Evolutionary conservation across 1,139 yeast species (phyloP).

Genomic region (Hansenula lynferdii): DNA sequence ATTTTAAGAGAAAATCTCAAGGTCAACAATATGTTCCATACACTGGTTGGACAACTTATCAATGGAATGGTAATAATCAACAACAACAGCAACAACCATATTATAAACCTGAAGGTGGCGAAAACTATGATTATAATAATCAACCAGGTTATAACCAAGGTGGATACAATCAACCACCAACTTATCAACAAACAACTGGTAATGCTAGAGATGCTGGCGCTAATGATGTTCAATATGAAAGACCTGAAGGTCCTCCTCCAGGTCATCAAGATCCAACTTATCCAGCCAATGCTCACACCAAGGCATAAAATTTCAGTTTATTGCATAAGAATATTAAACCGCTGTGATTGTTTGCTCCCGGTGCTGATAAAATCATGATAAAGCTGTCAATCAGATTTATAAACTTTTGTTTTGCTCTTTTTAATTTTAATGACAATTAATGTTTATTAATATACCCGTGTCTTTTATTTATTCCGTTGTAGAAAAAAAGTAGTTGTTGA

Average conservation of each 20-base stretch:
- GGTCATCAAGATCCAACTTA: slow-evolving; percentile 2
- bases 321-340: too few species aligned
- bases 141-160: slow-evolving; percentile 2
- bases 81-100: slow-evolving; percentile 7
- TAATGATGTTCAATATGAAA: slow-evolving; percentile 4
- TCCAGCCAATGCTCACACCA: slow-evolving; percentile 7
- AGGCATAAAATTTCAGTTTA: not conserved
- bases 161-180: slow-evolving; percentile 5
- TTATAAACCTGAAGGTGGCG: slow-evolving; percentile 1
- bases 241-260: slow-evolving; percentile 17
- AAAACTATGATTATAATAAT: not conserved
- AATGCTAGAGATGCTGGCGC: not conserved
- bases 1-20: slow-evolving; percentile 7
- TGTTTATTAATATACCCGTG: too few species aligned
- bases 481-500: too few species aligned
- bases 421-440: too few species aligned
- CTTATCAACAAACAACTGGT: slow-evolving; percentile 2
- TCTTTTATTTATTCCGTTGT: too few species aligned
- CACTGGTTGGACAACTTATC: slow-evolving; percentile 20
- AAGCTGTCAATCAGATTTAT: too few species aligned
- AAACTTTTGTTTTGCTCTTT: too few species aligned
- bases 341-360: too few species aligned
- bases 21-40: slow-evolving; percentile 17
- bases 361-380: too few species aligned
- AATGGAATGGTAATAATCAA: slow-evolving; percentile 1